These are phyloP conservation scores for Rhodofomes roseus DNA, from an alignment of 1,284 basidiomycete genomes.

Conservation along the genomic window DNA sequence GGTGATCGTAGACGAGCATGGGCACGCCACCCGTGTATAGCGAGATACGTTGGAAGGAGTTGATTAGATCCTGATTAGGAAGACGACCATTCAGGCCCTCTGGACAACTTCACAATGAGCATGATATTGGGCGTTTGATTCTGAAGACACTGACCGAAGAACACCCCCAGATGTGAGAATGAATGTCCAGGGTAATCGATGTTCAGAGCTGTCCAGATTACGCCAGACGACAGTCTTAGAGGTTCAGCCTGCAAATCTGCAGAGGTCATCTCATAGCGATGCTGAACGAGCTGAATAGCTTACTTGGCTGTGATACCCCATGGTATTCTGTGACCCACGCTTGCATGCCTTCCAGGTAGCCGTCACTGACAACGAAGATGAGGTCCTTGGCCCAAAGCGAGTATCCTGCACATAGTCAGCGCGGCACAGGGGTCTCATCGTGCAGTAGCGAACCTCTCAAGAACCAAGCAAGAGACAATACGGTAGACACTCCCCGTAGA, in stretches of 20 bases:
- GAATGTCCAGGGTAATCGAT: conserved; percentile 97
- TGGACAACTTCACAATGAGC: background rate
- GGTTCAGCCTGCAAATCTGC: conserved; percentile 65
- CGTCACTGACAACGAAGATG: conserved; percentile 88
- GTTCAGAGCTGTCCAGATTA: conserved; percentile 93
- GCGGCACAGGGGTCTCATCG: background rate
- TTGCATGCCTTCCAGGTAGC: conserved; percentile 87
- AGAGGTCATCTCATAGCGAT: background rate
- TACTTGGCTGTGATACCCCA: conserved; percentile 64
- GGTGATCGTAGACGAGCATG: conserved; percentile 73
- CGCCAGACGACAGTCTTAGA: conserved; percentile 65
- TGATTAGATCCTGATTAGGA: conserved; percentile 94
- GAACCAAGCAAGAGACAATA: conserved; percentile 81
- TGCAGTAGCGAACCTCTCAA: conserved; percentile 60
- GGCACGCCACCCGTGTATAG: conserved; percentile 70
- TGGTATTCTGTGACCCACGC: conserved; percentile 90
- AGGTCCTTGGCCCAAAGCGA: conserved; percentile 95
- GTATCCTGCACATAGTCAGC: conserved; percentile 50
- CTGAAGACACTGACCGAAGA: conserved; percentile 65
- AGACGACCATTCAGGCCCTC: conserved; percentile 94
- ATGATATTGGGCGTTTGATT: background rate
- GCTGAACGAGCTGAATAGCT: conserved; percentile 13
- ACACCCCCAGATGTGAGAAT: conserved; percentile 89
- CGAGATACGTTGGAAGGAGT: conserved; percentile 76
- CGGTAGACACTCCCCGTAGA: conserved; percentile 80